phyloP scores from a whole-genome alignment of 441 rosid genomes.

The Erysimum pusillum region DNA sequence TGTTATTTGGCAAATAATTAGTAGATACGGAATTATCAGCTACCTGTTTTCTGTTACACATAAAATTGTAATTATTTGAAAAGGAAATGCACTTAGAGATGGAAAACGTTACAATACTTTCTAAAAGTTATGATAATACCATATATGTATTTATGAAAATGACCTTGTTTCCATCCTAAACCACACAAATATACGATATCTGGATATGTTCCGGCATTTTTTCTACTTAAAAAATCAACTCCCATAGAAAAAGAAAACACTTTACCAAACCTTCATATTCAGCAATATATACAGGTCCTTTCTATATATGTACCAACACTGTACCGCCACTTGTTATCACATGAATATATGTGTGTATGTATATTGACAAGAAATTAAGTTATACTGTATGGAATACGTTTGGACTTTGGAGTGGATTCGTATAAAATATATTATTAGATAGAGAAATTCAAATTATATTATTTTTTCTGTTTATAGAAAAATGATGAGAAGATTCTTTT shows the following conservation, averaged over 20 bases:
- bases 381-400: neutral
- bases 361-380: neutral
- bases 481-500: conserved; percentile 36
- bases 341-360: neutral
- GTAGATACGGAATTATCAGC: conserved; percentile 14
- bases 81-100: conserved; percentile 40
- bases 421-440: neutral
- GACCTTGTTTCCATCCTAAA: conserved; percentile 35
- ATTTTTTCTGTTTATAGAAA: conserved; percentile 11
- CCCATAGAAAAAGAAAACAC: neutral
- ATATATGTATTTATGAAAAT: conserved; percentile 25
- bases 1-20: neutral
- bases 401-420: conserved; percentile 29
- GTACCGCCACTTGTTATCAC: conserved; percentile 34
- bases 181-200: conserved; percentile 42
- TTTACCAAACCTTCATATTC: conserved; percentile 5
- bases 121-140: conserved; percentile 26
- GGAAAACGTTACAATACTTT: conserved; percentile 30
- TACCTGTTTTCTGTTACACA: conserved; percentile 25
- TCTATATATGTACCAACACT: conserved; percentile 26
- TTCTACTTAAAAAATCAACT: conserved; percentile 17
- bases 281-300: conserved; percentile 10
- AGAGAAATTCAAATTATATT: neutral
- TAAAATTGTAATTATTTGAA: conserved; percentile 25
- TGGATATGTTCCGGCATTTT: conserved; percentile 31